Evolutionary conservation across 129 eudicot species (phyloP).

Genomic region (Glebionis coronaria): DNA sequence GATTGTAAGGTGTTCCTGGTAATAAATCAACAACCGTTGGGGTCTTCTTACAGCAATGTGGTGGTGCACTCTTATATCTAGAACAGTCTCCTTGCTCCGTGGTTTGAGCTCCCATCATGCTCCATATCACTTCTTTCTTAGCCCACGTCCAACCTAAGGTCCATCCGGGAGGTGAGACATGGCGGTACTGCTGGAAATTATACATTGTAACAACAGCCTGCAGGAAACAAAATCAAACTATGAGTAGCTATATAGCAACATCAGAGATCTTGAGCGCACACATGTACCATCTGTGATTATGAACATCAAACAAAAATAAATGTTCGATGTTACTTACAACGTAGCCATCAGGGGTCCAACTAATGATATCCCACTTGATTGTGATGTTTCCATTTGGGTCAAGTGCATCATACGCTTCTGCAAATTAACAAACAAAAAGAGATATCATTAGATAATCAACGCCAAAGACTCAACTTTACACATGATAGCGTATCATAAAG

Average conservation of each 20-base stretch:
- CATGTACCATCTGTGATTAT: slow-evolving; percentile 14
- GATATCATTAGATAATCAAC: neutral
- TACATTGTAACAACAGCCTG: slow-evolving; percentile 90
- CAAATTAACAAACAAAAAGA: slow-evolving; percentile 16
- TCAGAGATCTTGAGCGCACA: neutral
- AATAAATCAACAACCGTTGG: slow-evolving; percentile 79
- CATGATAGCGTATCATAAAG: too few species aligned
- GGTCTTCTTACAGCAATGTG: slow-evolving; percentile 84
- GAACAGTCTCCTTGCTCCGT: slow-evolving; percentile 98
- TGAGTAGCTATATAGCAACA: neutral
- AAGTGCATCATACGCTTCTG: slow-evolving; percentile 95
- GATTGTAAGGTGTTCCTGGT: slow-evolving; percentile 93
- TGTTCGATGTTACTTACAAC: slow-evolving; percentile 54
- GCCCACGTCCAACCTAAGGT: slow-evolving; percentile 98
- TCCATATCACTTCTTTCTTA: slow-evolving; percentile 88
- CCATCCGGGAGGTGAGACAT: slow-evolving; percentile 95
- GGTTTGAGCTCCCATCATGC: slow-evolving; percentile 84
- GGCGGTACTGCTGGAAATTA: slow-evolving; percentile 89
- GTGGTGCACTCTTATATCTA: slow-evolving; percentile 60
- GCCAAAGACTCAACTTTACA: neutral
- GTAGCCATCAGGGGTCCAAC: slow-evolving; percentile 96
- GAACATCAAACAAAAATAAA: neutral
- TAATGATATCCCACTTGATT: slow-evolving; percentile 83
- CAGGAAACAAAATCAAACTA: neutral
- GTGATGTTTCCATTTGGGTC: slow-evolving; percentile 92